A percentile compares a stretch with the other conserved stretches of the same genome.
These are phyloP conservation scores for Apiospora marii DNA, from an alignment of 2,329 filamentous ascomycete genomes.

Conservation along the genomic window DNA sequence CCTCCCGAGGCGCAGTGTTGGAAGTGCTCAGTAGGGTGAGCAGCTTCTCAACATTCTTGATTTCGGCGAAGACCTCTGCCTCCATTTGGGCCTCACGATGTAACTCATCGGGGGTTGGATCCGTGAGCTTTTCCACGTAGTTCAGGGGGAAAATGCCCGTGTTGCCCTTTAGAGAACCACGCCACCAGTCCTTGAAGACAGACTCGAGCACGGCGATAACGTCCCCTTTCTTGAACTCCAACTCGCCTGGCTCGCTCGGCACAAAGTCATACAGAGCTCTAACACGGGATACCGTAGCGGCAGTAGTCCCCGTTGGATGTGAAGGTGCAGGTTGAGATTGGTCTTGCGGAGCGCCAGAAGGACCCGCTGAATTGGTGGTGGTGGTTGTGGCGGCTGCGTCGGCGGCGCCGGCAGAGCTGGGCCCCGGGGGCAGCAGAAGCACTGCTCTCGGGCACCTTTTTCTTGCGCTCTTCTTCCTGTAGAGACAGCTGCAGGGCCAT, in stretches of 20 bases:
- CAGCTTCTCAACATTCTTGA: constrained; percentile 72
- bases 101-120: constrained; percentile 92
- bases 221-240: constrained; percentile 96
- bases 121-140: constrained; percentile 96
- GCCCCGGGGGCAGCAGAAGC: constrained; percentile 37
- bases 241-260: constrained; percentile 90
- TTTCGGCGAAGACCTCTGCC: constrained; percentile 70
- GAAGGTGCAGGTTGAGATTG: constrained; percentile 59
- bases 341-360: constrained; percentile 37
- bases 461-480: constrained; percentile 80
- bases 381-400: constrained; percentile 7
- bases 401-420: constrained; percentile 39
- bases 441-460: constrained; percentile 50
- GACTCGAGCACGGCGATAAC: constrained; percentile 97
- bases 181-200: constrained; percentile 99
- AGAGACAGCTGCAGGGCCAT: constrained; percentile 94
- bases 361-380: constrained; percentile 31
- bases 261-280: constrained; percentile 94
- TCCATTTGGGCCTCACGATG: constrained; percentile 98
- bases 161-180: constrained; percentile 90
- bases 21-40: constrained; percentile 91
- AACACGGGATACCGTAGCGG: constrained; percentile 94
- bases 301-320: constrained; percentile 84
- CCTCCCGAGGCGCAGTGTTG: constrained; percentile 78
- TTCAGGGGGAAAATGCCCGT: constrained; percentile 98